Percentiles rank a stretch among this genome's conserved stretches.
Conservation (phyloP, 2,329 filamentous ascomycete species). For the Mycosphaerelloides madeirae region DNA sequence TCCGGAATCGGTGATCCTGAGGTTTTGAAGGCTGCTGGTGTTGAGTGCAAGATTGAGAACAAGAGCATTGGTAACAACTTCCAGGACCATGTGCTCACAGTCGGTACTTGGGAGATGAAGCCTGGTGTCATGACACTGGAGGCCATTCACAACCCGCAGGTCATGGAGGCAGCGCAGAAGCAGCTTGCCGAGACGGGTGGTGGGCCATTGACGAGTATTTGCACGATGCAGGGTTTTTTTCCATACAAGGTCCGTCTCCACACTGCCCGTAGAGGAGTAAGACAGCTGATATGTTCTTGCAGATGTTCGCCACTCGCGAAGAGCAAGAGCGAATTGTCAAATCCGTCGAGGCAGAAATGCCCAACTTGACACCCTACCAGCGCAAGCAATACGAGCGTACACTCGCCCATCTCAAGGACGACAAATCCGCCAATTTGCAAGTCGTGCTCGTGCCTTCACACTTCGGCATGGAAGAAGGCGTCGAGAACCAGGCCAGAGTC, state of each 20-base stretch:
- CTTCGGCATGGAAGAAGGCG: conserved; percentile 25
- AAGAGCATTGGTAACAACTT: conserved; percentile 47
- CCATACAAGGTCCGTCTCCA: conserved; percentile 26
- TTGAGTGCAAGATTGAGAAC: conserved; percentile 43
- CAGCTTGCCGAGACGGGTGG: conserved; percentile 28
- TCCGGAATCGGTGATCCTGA: conserved; percentile 54
- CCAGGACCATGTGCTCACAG: conserved; percentile 41
- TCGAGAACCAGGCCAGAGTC: conserved; percentile 27
- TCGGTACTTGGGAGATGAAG: conserved; percentile 25
- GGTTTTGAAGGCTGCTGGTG: conserved; percentile 34
- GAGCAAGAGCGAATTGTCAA: conserved; percentile 31
- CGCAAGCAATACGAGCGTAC: conserved; percentile 34
- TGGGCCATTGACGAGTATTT: conserved; percentile 31
- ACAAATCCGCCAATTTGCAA: conserved; percentile 37
- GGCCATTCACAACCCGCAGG: conserved; percentile 29
- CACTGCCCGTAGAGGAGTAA: neutral
- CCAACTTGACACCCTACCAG: conserved; percentile 31
- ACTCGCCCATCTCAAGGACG: conserved; percentile 31
- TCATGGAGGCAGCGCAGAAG: conserved; percentile 33
- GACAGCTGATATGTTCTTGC: neutral
- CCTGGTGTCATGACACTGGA: conserved; percentile 27
- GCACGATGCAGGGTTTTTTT: conserved; percentile 36
- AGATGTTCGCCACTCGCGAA: conserved; percentile 29
- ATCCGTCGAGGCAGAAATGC: conserved; percentile 27
- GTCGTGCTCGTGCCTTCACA: conserved; percentile 32